These are phyloP conservation scores for Eucalyptus shirleyi DNA, from an alignment of 345 rosid species.

Conservation along the genomic window DNA sequence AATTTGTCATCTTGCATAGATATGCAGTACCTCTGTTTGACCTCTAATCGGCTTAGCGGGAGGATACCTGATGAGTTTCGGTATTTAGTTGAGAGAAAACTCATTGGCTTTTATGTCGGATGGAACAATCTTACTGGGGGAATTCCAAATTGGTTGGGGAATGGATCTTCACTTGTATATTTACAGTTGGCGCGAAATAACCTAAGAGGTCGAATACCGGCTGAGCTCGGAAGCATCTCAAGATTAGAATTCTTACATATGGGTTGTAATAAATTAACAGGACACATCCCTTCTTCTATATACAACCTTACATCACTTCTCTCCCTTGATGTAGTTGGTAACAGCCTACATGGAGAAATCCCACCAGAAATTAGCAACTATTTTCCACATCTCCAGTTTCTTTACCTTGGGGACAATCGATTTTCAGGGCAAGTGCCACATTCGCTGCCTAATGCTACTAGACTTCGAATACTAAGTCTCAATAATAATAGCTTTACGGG, in stretches of 20 bases:
- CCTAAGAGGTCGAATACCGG: neutral
- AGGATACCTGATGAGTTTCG: neutral
- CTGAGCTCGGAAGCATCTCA: neutral
- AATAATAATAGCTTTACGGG: too few relatives aligned
- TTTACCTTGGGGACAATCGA: rapidly evolving
- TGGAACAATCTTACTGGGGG: rapidly evolving
- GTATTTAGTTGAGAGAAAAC: neutral
- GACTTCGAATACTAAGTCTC: rapidly evolving
- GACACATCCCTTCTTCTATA: too few relatives aligned
- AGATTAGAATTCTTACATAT: rapidly evolving
- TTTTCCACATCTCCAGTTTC: too few relatives aligned
- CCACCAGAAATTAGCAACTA: too few relatives aligned
- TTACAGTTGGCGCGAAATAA: too few relatives aligned
- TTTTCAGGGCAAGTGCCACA: too few relatives aligned
- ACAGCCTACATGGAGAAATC: too few relatives aligned
- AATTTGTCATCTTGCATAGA: neutral
- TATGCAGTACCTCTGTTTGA: rapidly evolving
- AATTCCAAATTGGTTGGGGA: neutral
- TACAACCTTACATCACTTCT: too few relatives aligned
- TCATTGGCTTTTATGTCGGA: rapidly evolving
- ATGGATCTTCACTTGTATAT: neutral
- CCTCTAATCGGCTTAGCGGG: rapidly evolving
- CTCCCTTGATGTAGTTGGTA: rapidly evolving
- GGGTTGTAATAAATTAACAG: rapidly evolving
- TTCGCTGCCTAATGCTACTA: too few relatives aligned